Evolutionary conservation across 306 rosid genomes (phyloP), one percentile per base, ranked within the genome.

Genomic region (Rosa lucieae): DNA sequence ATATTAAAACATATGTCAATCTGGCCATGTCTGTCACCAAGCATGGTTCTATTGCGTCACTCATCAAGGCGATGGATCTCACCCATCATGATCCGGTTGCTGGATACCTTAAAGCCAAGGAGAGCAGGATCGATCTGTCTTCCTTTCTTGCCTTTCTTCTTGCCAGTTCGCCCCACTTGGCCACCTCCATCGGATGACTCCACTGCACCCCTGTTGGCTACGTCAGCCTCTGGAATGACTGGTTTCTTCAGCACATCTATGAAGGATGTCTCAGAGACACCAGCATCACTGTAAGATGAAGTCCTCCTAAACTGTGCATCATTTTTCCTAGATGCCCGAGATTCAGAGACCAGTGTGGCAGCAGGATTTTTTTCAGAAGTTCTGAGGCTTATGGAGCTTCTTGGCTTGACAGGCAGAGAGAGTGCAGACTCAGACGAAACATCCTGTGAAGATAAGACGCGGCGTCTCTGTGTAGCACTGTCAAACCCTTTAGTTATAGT

Each of bases 121-220:
- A 90, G 95, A 71, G 95, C 82, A 47, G 95, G 95, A 80, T 90
- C 92, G 46, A 90, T 89, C 82, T 90, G 92, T 21, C 89, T 90
- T 74, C 95, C 95, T 75, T 89, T 90, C 90, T 89, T 90, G 71
- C 95, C 95, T 75, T 90, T 90, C 91, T 88, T 90, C 79, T 89
- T 90, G 73, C 89, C 90, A 43, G 83, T 80, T 23, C 92, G 84
- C 17, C 87, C 90, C 3, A 83, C 79, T 78, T 88, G 94, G 8
- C 77, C 63, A 13, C 86, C 82, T 35, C 80, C 82, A 74, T 90
- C 95, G 20, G 80, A 72, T 11, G 85, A 29, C 80, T 90, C 95
- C 2, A 51, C 23, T 13, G 75, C 85, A 0, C 70, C 90, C 18
- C 79, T 51, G 63, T 47, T 58, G 52, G 63, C 73, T 21, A 77